Conservation (phyloP, 176 grass and related monocot genomes). For the Poa annua region DNA sequence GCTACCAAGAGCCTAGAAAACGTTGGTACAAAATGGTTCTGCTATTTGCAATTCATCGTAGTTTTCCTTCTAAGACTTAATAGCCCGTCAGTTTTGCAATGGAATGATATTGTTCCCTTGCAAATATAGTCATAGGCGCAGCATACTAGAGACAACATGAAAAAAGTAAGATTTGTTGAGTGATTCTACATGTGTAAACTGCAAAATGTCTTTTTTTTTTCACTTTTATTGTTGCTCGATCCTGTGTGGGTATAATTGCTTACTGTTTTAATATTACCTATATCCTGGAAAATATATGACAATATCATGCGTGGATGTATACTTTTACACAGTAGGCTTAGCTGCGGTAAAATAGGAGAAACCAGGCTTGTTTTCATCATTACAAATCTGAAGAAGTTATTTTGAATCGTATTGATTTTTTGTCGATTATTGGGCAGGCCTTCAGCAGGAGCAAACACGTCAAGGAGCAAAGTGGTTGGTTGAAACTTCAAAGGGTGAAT, state of each 20-base stretch:
- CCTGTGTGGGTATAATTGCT: background rate
- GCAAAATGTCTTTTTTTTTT: background rate
- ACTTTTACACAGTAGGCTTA: background rate
- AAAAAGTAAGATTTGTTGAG: background rate
- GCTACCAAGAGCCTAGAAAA: background rate
- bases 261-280: background rate
- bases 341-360: background rate
- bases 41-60: background rate
- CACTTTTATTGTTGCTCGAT: background rate
- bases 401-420: background rate
- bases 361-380: background rate
- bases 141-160: background rate
- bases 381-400: background rate
- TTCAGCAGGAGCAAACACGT: background rate
- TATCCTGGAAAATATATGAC: background rate
- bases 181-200: background rate
- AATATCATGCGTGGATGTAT: background rate
- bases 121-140: background rate
- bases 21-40: background rate
- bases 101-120: background rate
- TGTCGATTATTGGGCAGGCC: background rate
- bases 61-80: background rate
- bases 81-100: background rate
- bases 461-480: background rate
- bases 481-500: background rate